Evolutionary conservation across 2,329 filamentous ascomycete species (phyloP).

Genomic region (Trichoderma sp.): DNA sequence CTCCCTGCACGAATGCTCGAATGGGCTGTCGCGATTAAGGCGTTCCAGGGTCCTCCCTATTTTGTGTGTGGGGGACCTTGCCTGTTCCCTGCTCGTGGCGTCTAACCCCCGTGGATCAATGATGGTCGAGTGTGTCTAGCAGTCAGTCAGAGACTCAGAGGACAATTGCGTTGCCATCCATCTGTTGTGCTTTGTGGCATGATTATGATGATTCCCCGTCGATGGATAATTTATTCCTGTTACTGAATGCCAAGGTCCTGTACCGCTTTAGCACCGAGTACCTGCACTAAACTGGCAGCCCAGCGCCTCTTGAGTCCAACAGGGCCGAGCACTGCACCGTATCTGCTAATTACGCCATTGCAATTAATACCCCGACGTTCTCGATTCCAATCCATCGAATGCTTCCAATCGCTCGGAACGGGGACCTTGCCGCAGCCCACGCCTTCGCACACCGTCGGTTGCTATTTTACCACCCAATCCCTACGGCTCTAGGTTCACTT

Average conservation of each 20-base stretch:
- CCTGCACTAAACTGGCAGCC: background rate
- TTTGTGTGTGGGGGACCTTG: conserved; percentile 4
- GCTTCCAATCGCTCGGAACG: background rate
- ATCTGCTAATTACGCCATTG: background rate
- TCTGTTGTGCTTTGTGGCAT: background rate
- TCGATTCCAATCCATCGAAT: background rate
- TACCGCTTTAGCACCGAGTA: background rate
- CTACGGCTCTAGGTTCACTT: background rate
- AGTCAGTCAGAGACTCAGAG: background rate
- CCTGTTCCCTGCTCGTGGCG: conserved; percentile 21
- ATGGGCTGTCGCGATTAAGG: conserved; percentile 1
- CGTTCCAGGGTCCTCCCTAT: conserved; percentile 1
- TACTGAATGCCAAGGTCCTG: background rate
- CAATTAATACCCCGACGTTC: background rate
- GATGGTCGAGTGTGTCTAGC: background rate
- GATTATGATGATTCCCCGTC: background rate
- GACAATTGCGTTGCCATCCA: background rate
- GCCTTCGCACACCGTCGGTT: background rate
- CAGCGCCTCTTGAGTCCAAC: background rate
- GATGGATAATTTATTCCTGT: background rate
- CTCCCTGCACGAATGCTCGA: background rate
- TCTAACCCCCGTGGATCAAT: background rate
- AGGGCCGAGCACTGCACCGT: background rate
- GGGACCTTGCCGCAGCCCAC: background rate
- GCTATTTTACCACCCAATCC: background rate